A percentile compares a stretch with the other conserved stretches of the same genome.
Conservation (phyloP, 2,329 filamentous ascomycete genomes). For the Aspergillus sp. region DNA sequence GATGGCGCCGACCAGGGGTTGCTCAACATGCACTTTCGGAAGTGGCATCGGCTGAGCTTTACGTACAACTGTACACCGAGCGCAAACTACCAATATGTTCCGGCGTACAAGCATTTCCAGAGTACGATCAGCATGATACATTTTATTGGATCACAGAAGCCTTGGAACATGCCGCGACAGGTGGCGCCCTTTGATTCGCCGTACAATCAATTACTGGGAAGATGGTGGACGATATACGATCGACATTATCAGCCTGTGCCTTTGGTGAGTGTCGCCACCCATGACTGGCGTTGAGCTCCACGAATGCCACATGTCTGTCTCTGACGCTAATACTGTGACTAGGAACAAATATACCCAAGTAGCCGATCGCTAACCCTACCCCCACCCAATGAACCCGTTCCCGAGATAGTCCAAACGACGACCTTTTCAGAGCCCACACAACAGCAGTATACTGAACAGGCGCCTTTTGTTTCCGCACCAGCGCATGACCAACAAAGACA, state of each 20-base stretch:
- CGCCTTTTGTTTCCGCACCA: not conserved
- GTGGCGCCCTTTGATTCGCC: conserved; percentile 41
- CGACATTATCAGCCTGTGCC: conserved; percentile 68
- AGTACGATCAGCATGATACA: conserved; percentile 88
- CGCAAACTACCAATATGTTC: conserved; percentile 95
- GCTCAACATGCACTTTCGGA: conserved; percentile 90
- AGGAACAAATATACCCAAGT: conserved; percentile 7
- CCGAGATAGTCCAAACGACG: not conserved
- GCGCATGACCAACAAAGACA: not conserved
- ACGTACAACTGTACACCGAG: conserved; percentile 97
- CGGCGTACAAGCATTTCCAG: conserved; percentile 91
- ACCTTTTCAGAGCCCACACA: not conserved
- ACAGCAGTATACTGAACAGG: not conserved
- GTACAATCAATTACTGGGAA: conserved; percentile 80
- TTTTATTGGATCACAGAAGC: conserved; percentile 91
- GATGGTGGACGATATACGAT: conserved; percentile 96
- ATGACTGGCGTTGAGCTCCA: not conserved
- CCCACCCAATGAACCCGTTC: not conserved
- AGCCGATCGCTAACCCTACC: not conserved
- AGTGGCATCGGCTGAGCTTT: conserved; percentile 88
- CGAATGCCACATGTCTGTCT: not conserved
- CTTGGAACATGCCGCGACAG: conserved; percentile 70
- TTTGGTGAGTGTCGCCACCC: conserved; percentile 22
- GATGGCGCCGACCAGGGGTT: conserved; percentile 96
- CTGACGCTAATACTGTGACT: conserved; percentile 1